Evolutionary conservation across 768 basidiomycete genomes (phyloP), one percentile per base, ranked within the genome.

Genomic region (Leccinum rimulosum): DNA sequence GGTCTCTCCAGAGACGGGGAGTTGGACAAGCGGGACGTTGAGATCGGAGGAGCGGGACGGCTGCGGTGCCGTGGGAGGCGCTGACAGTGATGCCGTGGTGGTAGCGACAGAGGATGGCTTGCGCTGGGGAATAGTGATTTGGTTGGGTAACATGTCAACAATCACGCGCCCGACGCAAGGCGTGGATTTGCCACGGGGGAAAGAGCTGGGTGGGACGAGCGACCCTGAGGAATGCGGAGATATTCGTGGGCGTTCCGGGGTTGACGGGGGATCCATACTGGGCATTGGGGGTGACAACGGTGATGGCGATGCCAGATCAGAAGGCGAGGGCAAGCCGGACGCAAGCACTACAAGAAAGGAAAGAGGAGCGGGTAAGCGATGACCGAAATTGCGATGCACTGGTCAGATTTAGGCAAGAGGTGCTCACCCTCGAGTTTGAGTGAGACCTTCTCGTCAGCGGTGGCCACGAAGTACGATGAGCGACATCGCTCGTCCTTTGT

Each of bases 101-200:
- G 54, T 22, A 47, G 52, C 11, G 6, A 57, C 28, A 11, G 58
- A 31, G 60, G 59, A 9, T 3, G 57, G 25, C 54, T 50, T 66
- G 27, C 50, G 66, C 52, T 66, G 58, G 57, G 68, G 69, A 56
- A 70, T 55, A 54, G 68, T 54, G 19, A 77, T 61, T 43, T 73
- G 73, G 49, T 76, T 74, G 9, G 84, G 83, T 5, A 88, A 72
- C 73, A 88, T 83, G 62, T 87, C 84, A 67, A 79, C 76, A 48
- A 88, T 86, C 60, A 84, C 69, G 54, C 75, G 75, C 25, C 83
- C 82, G 31, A 78, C 74, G 14, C 73, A 67, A 31, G 71, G 59
- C 17, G 64, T 60, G 6, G 67, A 60, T 55, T 72, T 70, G 57
- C 61, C 55, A 57, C 64, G 57, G 61, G 56, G n/a, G 51, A 51